phyloP scores from a whole-genome alignment of 164 flowering plant genomes.

The Warburgia ugandensis region DNA sequence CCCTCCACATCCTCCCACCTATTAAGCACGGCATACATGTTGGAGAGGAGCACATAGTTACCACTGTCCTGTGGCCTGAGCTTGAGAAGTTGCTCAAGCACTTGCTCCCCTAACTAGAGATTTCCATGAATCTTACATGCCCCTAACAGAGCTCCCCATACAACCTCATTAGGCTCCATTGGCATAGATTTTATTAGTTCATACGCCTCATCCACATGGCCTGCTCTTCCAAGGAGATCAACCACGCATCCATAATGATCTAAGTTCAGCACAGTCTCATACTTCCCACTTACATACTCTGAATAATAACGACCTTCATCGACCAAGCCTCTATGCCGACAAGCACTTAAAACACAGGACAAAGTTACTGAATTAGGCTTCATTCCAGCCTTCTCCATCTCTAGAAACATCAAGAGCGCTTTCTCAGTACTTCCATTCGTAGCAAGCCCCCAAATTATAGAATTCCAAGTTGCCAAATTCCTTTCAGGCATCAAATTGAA shows the following conservation, averaged over 20 bases:
- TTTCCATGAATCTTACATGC: conserved; percentile 8
- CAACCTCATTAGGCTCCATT: conserved; percentile 7
- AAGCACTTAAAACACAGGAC: conserved; percentile 1
- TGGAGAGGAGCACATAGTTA: conserved; percentile 7
- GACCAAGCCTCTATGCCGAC: conserved; percentile 5
- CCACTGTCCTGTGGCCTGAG: conserved; percentile 8
- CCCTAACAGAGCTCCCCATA: conserved; percentile 9
- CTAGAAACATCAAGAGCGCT: neutral
- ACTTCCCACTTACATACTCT: neutral
- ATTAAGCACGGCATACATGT: conserved; percentile 4
- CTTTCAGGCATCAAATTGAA: conserved; percentile 4
- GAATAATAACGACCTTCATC: conserved; percentile 4
- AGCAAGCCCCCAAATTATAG: conserved; percentile 9
- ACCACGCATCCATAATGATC: conserved; percentile 13
- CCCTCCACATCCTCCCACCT: conserved; percentile 1
- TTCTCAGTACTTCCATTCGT: conserved; percentile 7
- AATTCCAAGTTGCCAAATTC: conserved; percentile 7
- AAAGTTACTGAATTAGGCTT: conserved; percentile 3
- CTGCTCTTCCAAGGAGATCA: conserved; percentile 8
- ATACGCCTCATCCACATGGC: conserved; percentile 4
- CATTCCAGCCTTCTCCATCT: conserved; percentile 2
- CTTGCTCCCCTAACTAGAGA: conserved; percentile 6
- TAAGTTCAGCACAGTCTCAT: neutral
- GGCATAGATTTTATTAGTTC: conserved; percentile 7
- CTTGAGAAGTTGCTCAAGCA: conserved; percentile 4